Percentiles rank a stretch among this genome's conserved stretches.
phyloP scores from a whole-genome alignment of 306 rosid genomes.

The Pyrus bretschneideri region DNA sequence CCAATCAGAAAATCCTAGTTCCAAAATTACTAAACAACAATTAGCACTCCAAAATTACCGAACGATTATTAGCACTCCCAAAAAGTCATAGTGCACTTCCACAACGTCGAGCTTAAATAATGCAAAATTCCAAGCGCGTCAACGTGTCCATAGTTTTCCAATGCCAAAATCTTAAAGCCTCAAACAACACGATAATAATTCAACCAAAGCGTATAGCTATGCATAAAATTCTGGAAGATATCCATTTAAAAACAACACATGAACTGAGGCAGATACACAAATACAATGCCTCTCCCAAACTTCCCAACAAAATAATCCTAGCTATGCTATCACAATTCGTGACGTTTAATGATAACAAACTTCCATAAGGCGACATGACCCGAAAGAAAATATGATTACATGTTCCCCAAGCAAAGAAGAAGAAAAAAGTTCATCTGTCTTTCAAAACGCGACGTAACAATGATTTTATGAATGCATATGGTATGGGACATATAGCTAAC shows the following conservation, averaged over 20 bases:
- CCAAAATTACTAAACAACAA: too few relatives aligned
- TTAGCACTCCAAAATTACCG: too few relatives aligned
- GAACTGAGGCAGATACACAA: slow-evolving; percentile 11
- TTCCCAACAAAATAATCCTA: slow-evolving; percentile 11
- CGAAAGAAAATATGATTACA: slow-evolving; percentile 18
- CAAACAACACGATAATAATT: not conserved
- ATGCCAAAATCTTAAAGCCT: not conserved
- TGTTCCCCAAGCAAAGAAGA: slow-evolving; percentile 28
- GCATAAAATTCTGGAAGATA: not conserved
- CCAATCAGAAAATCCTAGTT: too few relatives aligned
- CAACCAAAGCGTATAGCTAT: not conserved
- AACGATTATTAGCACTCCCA: not conserved
- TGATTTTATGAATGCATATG: slow-evolving; percentile 47
- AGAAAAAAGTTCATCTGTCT: not conserved
- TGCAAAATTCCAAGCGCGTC: too few relatives aligned
- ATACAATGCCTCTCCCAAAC: slow-evolving; percentile 17
- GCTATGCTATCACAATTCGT: slow-evolving; percentile 21
- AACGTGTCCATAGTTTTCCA: too few relatives aligned
- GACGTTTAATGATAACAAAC: slow-evolving; percentile 21
- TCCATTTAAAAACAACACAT: not conserved
- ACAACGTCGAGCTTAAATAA: not conserved
- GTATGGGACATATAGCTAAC: slow-evolving; percentile 30
- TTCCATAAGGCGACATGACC: slow-evolving; percentile 10
- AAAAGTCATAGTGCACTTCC: not conserved
- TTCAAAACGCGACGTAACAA: slow-evolving; percentile 9